phyloP scores from a whole-genome alignment of 1,139 yeast genomes.

The Candida glucosophila region DNA sequence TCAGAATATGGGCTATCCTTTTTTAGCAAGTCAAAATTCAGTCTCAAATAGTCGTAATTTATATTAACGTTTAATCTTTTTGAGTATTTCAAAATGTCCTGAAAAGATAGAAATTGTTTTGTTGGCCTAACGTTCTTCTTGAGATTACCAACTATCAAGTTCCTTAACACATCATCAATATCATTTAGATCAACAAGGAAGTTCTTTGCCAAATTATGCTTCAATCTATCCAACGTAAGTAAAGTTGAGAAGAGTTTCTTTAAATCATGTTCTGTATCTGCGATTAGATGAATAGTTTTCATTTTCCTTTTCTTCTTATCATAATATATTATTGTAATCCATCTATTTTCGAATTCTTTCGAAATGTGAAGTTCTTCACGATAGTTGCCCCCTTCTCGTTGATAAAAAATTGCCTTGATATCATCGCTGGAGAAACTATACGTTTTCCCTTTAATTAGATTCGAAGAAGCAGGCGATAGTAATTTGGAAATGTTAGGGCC shows the following conservation, averaged over 20 bases:
- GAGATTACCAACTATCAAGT: slow-evolving; percentile 15
- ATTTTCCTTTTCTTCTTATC: slow-evolving; percentile 49
- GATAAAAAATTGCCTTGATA: slow-evolving; percentile 59
- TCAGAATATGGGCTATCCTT: slow-evolving; percentile 7
- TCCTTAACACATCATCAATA: slow-evolving; percentile 17
- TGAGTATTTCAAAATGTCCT: slow-evolving; percentile 60
- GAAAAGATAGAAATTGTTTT: slow-evolving; percentile 44
- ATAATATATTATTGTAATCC: slow-evolving; percentile 76
- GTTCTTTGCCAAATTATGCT: slow-evolving; percentile 24
- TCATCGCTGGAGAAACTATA: slow-evolving; percentile 59
- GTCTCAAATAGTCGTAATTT: slow-evolving; percentile 19
- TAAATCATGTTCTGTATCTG: slow-evolving; percentile 55
- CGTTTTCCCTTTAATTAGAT: slow-evolving; percentile 15
- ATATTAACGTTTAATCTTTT: slow-evolving; percentile 60
- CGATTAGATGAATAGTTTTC: slow-evolving; percentile 63
- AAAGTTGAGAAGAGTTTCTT: slow-evolving; percentile 46
- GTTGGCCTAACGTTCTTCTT: slow-evolving; percentile 12
- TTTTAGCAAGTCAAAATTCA: slow-evolving; percentile 38
- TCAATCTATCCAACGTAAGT: slow-evolving; percentile 42
- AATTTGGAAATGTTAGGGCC: too few species aligned
- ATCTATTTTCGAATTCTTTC: slow-evolving; percentile 51
- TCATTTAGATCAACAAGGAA: slow-evolving; percentile 23
- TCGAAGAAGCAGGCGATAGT: too few species aligned
- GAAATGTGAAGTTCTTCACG: slow-evolving; percentile 77
- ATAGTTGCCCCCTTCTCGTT: slow-evolving; percentile 68